Conservation (phyloP, 306 rosid genomes). For the Cajanus cajan region DNA sequence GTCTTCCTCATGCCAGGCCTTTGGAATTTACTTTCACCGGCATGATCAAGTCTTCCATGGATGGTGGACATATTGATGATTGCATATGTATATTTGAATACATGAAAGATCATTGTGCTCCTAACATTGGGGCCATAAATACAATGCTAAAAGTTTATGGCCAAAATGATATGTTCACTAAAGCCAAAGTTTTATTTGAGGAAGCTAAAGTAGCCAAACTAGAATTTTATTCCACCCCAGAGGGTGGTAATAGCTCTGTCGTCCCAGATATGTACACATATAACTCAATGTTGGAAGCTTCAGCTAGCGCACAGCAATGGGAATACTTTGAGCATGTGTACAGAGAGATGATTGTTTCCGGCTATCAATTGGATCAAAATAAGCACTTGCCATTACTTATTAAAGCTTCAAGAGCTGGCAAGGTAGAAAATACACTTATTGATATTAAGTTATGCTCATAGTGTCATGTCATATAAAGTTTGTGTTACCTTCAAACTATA, state of each 20-base stretch:
- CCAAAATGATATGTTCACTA: slow-evolving; percentile 70
- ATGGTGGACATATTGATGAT: slow-evolving; percentile 68
- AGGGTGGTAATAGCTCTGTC: slow-evolving; percentile 28
- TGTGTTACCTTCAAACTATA: slow-evolving; percentile 1
- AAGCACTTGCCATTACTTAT: slow-evolving; percentile 53
- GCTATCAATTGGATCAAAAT: slow-evolving; percentile 69
- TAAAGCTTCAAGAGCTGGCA: slow-evolving; percentile 87
- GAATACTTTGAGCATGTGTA: slow-evolving; percentile 93
- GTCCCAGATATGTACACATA: slow-evolving; percentile 74
- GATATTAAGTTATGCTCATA: background rate
- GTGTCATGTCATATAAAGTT: slow-evolving; percentile 10
- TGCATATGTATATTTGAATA: slow-evolving; percentile 60
- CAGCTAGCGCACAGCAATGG: slow-evolving; percentile 85
- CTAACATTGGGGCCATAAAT: slow-evolving; percentile 82
- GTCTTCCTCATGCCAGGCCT: slow-evolving; percentile 58
- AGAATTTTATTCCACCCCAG: slow-evolving; percentile 33
- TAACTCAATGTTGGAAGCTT: slow-evolving; percentile 68
- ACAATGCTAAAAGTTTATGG: slow-evolving; percentile 83
- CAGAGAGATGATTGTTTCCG: slow-evolving; percentile 75
- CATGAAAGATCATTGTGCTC: slow-evolving; percentile 66
- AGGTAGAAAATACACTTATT: slow-evolving; percentile 46
- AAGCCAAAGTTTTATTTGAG: slow-evolving; percentile 85
- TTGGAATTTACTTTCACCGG: slow-evolving; percentile 90
- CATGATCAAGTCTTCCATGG: slow-evolving; percentile 77
- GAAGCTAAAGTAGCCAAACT: slow-evolving; percentile 48